These are phyloP conservation scores for Capsella bursapastoris DNA, from an alignment of 345 rosid species.

Conservation along the genomic window DNA sequence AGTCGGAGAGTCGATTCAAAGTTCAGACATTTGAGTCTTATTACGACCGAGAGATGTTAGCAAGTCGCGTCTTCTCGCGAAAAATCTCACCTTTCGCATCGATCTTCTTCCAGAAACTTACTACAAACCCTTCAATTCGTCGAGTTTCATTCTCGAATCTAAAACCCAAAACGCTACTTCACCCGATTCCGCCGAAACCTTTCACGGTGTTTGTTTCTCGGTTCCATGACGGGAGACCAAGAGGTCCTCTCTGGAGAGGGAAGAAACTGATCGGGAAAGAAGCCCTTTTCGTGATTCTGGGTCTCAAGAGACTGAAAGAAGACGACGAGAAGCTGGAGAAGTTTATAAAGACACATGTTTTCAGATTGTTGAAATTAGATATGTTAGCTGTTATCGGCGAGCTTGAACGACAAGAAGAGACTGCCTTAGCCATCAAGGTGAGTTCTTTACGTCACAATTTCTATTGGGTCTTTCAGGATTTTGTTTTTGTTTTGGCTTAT, in stretches of 20 bases:
- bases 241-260: conserved; percentile 95
- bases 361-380: conserved; percentile 80
- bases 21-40: background rate
- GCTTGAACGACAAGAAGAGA: conserved; percentile 90
- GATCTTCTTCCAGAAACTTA: conserved; percentile 46
- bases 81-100: conserved; percentile 47
- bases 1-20: background rate
- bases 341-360: conserved; percentile 72
- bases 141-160: conserved; percentile 34
- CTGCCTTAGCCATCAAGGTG: conserved; percentile 72
- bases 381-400: conserved; percentile 78
- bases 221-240: conserved; percentile 92
- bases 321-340: conserved; percentile 72
- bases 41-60: conserved; percentile 35
- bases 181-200: conserved; percentile 24
- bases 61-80: conserved; percentile 57
- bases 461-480: background rate
- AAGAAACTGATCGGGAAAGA: conserved; percentile 91
- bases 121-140: conserved; percentile 16
- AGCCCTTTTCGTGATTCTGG: conserved; percentile 72
- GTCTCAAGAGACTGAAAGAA: conserved; percentile 79
- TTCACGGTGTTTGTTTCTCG: conserved; percentile 48
- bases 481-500: conserved; percentile 1
- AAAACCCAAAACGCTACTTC: conserved; percentile 31
- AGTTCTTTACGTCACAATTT: background rate